These are phyloP conservation scores for Rhodotorula sphaerocarpa DNA, from an alignment of 768 basidiomycete genomes.

Conservation along the genomic window DNA sequence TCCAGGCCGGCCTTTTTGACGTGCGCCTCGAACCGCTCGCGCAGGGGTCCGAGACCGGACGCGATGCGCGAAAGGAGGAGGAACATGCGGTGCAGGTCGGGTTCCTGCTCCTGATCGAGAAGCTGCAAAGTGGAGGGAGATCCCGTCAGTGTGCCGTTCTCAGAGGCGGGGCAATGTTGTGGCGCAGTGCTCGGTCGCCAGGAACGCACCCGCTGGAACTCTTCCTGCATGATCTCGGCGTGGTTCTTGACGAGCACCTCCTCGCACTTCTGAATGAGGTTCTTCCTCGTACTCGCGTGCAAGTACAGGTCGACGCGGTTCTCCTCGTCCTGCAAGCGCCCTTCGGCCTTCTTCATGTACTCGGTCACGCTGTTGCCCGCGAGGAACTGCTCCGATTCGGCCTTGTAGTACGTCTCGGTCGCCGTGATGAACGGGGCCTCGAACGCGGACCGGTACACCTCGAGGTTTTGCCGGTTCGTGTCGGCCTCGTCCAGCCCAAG, in stretches of 20 bases:
- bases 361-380: conserved; percentile 82
- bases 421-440: conserved; percentile 78
- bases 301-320: conserved; percentile 90
- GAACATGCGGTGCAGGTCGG: conserved; percentile 93
- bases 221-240: conserved; percentile 76
- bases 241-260: conserved; percentile 83
- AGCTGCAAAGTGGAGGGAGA: conserved; percentile 40
- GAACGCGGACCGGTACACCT: conserved; percentile 86
- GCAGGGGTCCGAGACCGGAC: conserved; percentile 79
- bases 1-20: conserved; percentile 82
- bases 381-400: conserved; percentile 84
- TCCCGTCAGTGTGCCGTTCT: neutral
- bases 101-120: conserved; percentile 86
- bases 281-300: conserved; percentile 76
- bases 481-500: conserved; percentile 88
- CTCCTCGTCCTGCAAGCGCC: conserved; percentile 84
- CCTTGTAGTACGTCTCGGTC: conserved; percentile 83
- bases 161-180: no score
- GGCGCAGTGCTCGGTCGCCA: no score
- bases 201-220: conserved; percentile 58
- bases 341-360: conserved; percentile 90
- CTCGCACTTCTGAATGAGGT: conserved; percentile 60
- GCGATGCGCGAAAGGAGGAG: conserved; percentile 79
- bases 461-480: conserved; percentile 82
- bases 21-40: conserved; percentile 88